Base-by-base conservation (phyloP, 1,139 yeast species). In the Sugiyamaella pinicola region DNA sequence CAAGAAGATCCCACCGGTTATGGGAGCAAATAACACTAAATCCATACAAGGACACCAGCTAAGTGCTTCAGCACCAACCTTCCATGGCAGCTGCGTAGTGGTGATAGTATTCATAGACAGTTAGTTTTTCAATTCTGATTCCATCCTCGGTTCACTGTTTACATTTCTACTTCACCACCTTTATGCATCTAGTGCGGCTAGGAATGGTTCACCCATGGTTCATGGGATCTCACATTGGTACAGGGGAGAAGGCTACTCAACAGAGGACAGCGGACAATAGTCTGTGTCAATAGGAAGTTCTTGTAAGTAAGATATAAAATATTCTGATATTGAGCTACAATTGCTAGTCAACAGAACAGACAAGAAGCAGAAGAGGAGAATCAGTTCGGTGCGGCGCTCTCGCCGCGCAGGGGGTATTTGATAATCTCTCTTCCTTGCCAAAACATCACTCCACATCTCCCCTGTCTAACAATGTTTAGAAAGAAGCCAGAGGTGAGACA, bases 11-110 rank as follows among this genome's bases (percentile, higher is more conserved):
- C 71, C 75, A 46, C 71, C 74, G 48, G 77, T 75, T 18, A 58
- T 58, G 10, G 68, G 61, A 72, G 79, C 73, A 3, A 81, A 68
- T 21, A 81, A 77, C 37, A 82, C 61, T 41, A 82, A 68, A 59
- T 81, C 81, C 73, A 81, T 76, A 9, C 76, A 71, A 0, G 86
- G 85, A 61, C 84, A 80, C 80, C 84, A 79, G 52, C 75, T 70
- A 51, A 80, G 61, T 47, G 75, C 69, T 47, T 66, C 69, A 1
- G 78, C 76, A 55, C 75, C 75, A 31, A 79, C 58, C 21, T 53
- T 42, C 43, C 61, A 56, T 4, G 69, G 64, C 33, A 65, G 52
- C 3, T 57, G 47, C 54, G 54, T 58, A 17, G 58, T 61, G 18
- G 28, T 18, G 13, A 39, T 28, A 5, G 45, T 26, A 22, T 42